A percentile compares a stretch with the other conserved stretches of the same genome.
Conservation (phyloP, 23 red algal species). For the Cyanidium caldarium region DNA sequence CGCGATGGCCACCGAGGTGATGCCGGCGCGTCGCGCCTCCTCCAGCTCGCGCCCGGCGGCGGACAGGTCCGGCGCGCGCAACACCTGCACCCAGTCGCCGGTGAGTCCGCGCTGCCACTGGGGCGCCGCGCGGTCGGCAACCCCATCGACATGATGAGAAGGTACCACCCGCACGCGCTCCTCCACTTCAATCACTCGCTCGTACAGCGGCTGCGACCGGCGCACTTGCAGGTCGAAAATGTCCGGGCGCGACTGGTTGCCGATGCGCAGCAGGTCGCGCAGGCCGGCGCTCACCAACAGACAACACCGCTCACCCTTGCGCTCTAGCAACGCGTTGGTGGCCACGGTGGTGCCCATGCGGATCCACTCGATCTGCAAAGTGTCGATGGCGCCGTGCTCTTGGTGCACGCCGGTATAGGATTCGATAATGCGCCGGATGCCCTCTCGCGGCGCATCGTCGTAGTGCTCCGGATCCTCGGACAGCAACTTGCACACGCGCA, state of each 20-base stretch:
- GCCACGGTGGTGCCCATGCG: conserved; percentile 98
- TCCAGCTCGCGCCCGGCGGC: not conserved
- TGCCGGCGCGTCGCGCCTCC: conserved; percentile 2
- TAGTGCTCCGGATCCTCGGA: conserved; percentile 82
- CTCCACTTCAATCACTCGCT: conserved; percentile 14
- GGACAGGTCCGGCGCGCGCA: not conserved
- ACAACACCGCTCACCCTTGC: conserved; percentile 47
- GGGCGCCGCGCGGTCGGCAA: not conserved
- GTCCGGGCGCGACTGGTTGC: conserved; percentile 55
- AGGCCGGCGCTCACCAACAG: conserved; percentile 65
- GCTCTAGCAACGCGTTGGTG: conserved; percentile 86
- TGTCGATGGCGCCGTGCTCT: not conserved
- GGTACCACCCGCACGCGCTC: conserved; percentile 38
- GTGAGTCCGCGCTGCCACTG: not conserved
- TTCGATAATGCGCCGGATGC: conserved; percentile 65
- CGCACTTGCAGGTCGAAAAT: conserved; percentile 76
- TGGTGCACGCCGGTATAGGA: not conserved
- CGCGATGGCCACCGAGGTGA: conserved; percentile 61
- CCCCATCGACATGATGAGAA: too few relatives aligned
- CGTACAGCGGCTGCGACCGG: conserved; percentile 34
- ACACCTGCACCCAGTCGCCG: conserved; percentile 1
- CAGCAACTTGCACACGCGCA: conserved; percentile 53
- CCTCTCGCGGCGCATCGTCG: conserved; percentile 74
- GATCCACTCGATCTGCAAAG: conserved; percentile 44
- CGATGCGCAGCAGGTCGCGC: conserved; percentile 49